A percentile compares a stretch with the other conserved stretches of the same genome.
phyloP scores from a whole-genome alignment of 1,284 basidiomycete genomes.

The Ceratobasidium sp. region DNA sequence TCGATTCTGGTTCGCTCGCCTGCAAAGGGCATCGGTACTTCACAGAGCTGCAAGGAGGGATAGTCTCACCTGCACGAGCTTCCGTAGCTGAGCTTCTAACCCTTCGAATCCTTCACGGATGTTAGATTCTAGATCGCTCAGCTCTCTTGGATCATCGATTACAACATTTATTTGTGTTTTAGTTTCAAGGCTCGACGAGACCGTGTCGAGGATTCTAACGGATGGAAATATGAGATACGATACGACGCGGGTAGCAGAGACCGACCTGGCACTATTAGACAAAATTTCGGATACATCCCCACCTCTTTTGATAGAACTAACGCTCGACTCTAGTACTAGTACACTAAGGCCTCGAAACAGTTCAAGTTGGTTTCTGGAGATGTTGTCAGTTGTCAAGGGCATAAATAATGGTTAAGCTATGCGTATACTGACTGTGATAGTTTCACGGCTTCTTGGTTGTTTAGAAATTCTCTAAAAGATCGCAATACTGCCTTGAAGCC shows the following conservation, averaged over 20 bases:
- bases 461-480: constrained; percentile 12
- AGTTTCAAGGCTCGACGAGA: background rate
- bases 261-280: background rate
- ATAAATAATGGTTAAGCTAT: background rate
- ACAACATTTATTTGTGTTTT: background rate
- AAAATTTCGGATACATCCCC: background rate
- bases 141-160: background rate
- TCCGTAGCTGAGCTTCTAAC: constrained; percentile 9
- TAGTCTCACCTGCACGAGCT: background rate
- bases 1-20: constrained; percentile 12
- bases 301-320: background rate
- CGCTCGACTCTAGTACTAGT: background rate
- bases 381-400: background rate
- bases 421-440: background rate
- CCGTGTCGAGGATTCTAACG: background rate
- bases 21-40: background rate
- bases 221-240: no score
- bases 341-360: constrained; percentile 2
- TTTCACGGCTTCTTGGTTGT: constrained; percentile 6
- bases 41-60: background rate
- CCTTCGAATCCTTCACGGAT: constrained; percentile 1
- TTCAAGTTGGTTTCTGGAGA: constrained; percentile 7
- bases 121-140: background rate
- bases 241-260: background rate
- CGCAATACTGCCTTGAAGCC: background rate